phyloP scores from a whole-genome alignment of 495 filamentous ascomycete species.

The Entonaema liquescens region DNA sequence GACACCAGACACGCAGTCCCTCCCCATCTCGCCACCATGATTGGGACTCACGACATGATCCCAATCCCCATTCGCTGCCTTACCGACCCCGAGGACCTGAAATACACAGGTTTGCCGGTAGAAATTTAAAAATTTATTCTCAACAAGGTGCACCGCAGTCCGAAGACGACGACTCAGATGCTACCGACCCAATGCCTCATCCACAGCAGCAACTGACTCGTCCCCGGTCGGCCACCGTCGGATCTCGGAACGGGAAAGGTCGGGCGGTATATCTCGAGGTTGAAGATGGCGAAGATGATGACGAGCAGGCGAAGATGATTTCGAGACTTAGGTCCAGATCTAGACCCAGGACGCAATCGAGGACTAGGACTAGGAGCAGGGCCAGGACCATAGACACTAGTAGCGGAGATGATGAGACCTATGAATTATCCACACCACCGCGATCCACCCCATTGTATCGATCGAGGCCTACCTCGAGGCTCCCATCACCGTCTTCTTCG shows the following conservation, averaged over 20 bases:
- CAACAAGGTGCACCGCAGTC: constrained; percentile 35
- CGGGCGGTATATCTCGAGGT: constrained; percentile 43
- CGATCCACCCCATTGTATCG: constrained; percentile 50
- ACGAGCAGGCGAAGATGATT: constrained; percentile 39
- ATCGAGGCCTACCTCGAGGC: constrained; percentile 52
- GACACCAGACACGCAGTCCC: constrained; percentile 48
- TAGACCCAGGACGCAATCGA: constrained; percentile 29
- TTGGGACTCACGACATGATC: constrained; percentile 51
- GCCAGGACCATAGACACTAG: constrained; percentile 21
- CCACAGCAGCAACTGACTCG: constrained; percentile 39
- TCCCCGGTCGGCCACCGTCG: constrained; percentile 31
- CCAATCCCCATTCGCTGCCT: constrained; percentile 54
- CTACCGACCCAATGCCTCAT: constrained; percentile 43
- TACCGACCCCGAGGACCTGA: constrained; percentile 46
- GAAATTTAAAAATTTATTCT: constrained; percentile 37
- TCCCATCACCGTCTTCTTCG: constrained; percentile 49
- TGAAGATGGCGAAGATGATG: constrained; percentile 40
- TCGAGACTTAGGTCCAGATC: constrained; percentile 40
- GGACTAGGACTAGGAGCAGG: constrained; percentile 2
- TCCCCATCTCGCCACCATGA: constrained; percentile 49
- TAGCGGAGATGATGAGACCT: constrained; percentile 43
- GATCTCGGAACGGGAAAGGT: constrained; percentile 39
- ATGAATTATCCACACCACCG: constrained; percentile 49
- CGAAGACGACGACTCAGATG: constrained; percentile 34
- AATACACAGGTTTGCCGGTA: constrained; percentile 44